Conservation (phyloP, 139 green algal species). For the Asterochloris sp. region DNA sequence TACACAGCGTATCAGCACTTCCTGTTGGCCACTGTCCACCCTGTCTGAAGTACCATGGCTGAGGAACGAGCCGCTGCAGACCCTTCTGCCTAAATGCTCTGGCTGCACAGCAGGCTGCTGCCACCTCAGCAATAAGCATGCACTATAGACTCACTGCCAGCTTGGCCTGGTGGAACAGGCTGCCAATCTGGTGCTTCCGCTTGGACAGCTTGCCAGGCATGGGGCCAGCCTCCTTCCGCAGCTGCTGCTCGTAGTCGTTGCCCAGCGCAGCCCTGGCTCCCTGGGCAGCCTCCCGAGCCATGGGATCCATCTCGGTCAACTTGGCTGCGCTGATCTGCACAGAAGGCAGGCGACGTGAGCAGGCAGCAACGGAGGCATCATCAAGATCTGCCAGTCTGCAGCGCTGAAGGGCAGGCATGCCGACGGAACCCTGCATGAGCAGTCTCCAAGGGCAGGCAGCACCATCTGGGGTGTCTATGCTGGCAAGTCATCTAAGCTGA, state of each 20-base stretch:
- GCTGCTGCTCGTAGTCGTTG: conserved; percentile 54
- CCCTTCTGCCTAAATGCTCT: background rate
- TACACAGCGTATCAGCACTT: background rate
- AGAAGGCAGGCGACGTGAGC: background rate
- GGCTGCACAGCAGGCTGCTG: background rate
- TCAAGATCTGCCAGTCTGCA: background rate
- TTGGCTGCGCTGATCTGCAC: conserved; percentile 51
- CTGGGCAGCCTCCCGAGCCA: conserved; percentile 32
- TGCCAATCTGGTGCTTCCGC: conserved; percentile 76
- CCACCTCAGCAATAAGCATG: background rate
- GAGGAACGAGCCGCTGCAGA: background rate
- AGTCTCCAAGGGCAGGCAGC: no score
- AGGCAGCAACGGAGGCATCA: background rate
- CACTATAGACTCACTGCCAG: conserved; percentile 31
- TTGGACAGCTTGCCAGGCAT: conserved; percentile 49
- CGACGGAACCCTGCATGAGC: no score
- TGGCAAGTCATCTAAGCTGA: no score
- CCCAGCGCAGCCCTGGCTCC: conserved; percentile 54
- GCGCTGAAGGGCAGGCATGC: no score
- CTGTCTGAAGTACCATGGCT: background rate
- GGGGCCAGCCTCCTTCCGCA: conserved; percentile 48
- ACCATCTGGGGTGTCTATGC: no score
- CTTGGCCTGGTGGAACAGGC: conserved; percentile 59
- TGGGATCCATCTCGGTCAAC: conserved; percentile 50
- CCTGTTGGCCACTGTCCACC: background rate